Evolutionary conservation across 768 basidiomycete species (phyloP), one percentile per base, ranked within the genome.

Genomic region (Calocera viscosa): DNA sequence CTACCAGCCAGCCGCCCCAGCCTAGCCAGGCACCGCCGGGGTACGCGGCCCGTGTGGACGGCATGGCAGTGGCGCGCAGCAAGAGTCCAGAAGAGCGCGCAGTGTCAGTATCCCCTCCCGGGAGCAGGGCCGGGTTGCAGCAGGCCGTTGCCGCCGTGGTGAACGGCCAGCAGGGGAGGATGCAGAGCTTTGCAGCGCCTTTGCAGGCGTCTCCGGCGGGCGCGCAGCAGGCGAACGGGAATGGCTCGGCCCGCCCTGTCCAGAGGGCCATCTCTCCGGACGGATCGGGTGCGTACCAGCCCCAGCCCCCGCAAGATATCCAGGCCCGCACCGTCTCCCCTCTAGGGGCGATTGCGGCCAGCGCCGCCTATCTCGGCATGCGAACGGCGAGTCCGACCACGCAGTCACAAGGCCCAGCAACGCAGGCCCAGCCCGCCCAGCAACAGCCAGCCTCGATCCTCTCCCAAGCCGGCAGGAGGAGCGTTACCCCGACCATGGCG

Each of bases 321-420:
- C 35, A 38, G 14, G 35, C 35, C 35, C 53, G 53, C 53, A 32
- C 53, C 53, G 53, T 60, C 53, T 60, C 53, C 26, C 53, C 53
- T 7, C 53, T 28, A 2, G 53, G 14, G 30, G 53, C 26, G 2
- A 22, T 22, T 2, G 22, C 53, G 30, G 53, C 19, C 11, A 40
- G 53, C 53, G 53, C 53, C 7, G 30, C 53, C 16, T 47, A 19
- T 19, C 53, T 60, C 53, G 26, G 2, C 53, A 11, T 11, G 30
- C 53, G 53, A 14, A 32, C 11, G 14, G 19, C 53, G 24, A 60
- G 53, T 19, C 53, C 53, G 14, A 28, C 11, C 22, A 11, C 30
- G 43, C 53, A 2, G 30, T 26, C 53, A 5, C 8, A n/a, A n/a
- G n/a, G 5, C 24, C 26, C 53, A 26, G 26, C 53, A 7, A 60